Evolutionary conservation across 192 early-diverging fungal species (phyloP).

Genomic region (Podila minutissima): DNA sequence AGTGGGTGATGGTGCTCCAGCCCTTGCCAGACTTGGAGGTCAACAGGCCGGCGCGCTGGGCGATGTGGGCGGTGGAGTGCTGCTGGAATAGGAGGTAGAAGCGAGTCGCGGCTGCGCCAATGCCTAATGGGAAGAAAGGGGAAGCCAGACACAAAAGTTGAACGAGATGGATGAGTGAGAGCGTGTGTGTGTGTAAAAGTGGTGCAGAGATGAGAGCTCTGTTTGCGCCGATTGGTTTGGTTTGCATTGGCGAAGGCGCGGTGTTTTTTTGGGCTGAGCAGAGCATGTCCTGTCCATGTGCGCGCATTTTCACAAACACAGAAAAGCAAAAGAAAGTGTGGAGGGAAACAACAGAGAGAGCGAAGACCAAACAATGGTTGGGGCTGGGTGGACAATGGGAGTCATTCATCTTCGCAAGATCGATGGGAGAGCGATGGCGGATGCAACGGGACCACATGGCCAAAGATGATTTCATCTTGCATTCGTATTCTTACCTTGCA

Average conservation of each 20-base stretch:
- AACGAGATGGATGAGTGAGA: too few species aligned
- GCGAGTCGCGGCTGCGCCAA: slow-evolving; percentile 73
- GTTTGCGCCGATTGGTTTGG: too few species aligned
- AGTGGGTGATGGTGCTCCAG: slow-evolving; percentile 40
- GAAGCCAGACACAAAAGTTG: background rate
- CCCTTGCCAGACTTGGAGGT: slow-evolving; percentile 36
- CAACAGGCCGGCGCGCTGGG: slow-evolving; percentile 63
- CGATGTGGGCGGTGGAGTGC: slow-evolving; percentile 70
- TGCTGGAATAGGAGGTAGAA: slow-evolving; percentile 91
- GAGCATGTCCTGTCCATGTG: too few species aligned
- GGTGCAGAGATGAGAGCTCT: too few species aligned
- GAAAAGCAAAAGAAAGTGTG: background rate
- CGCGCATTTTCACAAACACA: background rate
- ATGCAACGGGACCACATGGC: background rate
- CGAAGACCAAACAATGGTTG: background rate
- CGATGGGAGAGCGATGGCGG: background rate
- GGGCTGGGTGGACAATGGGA: background rate
- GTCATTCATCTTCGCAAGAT: background rate
- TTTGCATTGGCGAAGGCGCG: too few species aligned
- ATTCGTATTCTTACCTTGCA: slow-evolving; percentile 63
- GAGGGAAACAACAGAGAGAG: background rate
- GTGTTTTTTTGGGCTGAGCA: too few species aligned
- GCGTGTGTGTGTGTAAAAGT: too few species aligned
- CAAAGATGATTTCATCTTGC: background rate
- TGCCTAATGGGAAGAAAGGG: slow-evolving; percentile 18